Evolutionary conservation across 73 alveolate genomes (phyloP).

Genomic region (Stentor roeselii): DNA sequence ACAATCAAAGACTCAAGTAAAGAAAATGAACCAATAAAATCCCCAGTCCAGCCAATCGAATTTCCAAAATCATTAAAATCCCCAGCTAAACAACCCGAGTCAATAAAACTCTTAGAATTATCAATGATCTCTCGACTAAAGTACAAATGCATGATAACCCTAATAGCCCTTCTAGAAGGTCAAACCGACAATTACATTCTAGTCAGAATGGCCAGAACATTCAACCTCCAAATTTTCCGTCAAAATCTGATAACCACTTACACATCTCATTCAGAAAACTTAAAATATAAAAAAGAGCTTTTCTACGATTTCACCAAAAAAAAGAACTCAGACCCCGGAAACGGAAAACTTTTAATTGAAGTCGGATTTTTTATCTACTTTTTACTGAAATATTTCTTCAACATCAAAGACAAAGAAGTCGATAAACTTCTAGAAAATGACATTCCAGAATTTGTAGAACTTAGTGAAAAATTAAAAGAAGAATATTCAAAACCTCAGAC

Average conservation of each 20-base stretch:
- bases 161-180: slow-evolving; percentile 39
- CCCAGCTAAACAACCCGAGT: slow-evolving; percentile 36
- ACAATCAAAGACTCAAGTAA: neutral
- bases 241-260: slow-evolving; percentile 33
- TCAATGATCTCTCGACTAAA: neutral
- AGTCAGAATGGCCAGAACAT: slow-evolving; percentile 50
- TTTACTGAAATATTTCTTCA: too few species aligned
- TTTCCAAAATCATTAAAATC: too few species aligned
- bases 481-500: slow-evolving; percentile 22
- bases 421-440: neutral
- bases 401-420: neutral
- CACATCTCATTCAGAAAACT: slow-evolving; percentile 28
- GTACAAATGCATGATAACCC: slow-evolving; percentile 38
- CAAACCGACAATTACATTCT: slow-evolving; percentile 39
- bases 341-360: neutral
- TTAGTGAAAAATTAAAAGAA: slow-evolving; percentile 20
- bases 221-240: slow-evolving; percentile 42
- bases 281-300: neutral
- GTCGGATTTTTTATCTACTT: neutral
- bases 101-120: neutral
- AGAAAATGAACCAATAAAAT: slow-evolving; percentile 25
- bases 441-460: slow-evolving; percentile 21
- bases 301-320: neutral
- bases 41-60: too few species aligned
- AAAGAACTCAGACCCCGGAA: neutral